Evolutionary conservation across 176 grass and related monocot species (phyloP).

Genomic region (Phyllostachys edulis): DNA sequence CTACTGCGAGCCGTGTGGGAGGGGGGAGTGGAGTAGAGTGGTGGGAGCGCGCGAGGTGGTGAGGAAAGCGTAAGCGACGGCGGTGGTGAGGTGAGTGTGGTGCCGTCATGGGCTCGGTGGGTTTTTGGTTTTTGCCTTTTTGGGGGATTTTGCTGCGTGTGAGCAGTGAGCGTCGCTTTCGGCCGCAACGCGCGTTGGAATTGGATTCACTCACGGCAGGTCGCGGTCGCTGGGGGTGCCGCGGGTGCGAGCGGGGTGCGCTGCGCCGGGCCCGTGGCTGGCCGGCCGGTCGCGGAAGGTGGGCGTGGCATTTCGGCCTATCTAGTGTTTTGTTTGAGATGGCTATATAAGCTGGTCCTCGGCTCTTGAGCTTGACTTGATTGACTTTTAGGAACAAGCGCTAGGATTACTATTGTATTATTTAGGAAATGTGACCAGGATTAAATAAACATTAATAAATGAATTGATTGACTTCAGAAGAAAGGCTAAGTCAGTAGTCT

Average conservation of each 20-base stretch:
- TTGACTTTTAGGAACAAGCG: no score
- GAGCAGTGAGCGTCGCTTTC: constrained; percentile 41
- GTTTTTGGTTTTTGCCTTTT: neutral
- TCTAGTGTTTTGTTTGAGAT: neutral
- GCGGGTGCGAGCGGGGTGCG: neutral
- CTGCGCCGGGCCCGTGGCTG: neutral
- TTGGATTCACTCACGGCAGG: neutral
- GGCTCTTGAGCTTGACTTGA: no score
- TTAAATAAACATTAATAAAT: no score
- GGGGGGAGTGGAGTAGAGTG: neutral
- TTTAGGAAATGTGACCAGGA: no score
- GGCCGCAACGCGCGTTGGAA: neutral
- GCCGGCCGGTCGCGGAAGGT: neutral
- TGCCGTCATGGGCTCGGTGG: constrained; percentile 22
- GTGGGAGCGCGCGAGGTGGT: constrained; percentile 41
- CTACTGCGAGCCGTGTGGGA: neutral
- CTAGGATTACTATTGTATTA: no score
- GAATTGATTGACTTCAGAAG: no score
- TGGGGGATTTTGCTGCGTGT: constrained; percentile 13
- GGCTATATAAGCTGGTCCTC: neutral
- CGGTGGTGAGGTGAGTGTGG: neutral
- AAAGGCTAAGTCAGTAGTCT: no score
- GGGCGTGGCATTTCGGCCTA: neutral
- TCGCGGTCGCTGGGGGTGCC: neutral
- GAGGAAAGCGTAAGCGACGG: constrained; percentile 29